Percentiles rank a stretch among this genome's conserved stretches.
Evolutionary conservation across 2,329 filamentous ascomycete genomes (phyloP).

Genomic region (Zopfia rhizophila): DNA sequence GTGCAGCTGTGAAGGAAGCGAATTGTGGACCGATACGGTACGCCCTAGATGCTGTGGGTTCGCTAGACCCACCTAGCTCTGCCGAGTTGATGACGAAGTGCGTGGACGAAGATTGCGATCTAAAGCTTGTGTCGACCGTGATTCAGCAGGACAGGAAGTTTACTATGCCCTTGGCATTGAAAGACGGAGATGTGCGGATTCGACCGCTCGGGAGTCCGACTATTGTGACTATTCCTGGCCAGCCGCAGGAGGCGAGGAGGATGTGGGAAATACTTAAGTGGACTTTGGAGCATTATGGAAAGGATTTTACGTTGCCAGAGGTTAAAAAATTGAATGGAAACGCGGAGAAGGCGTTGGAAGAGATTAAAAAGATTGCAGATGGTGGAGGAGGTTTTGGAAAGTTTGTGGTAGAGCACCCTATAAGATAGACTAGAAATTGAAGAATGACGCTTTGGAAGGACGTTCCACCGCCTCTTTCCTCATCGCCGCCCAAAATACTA

Average conservation of each 20-base stretch:
- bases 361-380: constrained; percentile 3
- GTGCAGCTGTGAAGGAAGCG: constrained; percentile 10
- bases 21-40: too few species aligned
- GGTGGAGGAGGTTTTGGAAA: constrained; percentile 6
- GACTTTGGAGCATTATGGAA: constrained; percentile 15
- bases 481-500: too few species aligned
- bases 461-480: too few species aligned
- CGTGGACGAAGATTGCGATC: neutral
- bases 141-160: constrained; percentile 3
- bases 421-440: too few species aligned
- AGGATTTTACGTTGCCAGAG: neutral
- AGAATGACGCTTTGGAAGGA: too few species aligned
- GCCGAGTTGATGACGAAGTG: neutral
- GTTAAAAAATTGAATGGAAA: constrained; percentile 8
- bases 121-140: constrained; percentile 7
- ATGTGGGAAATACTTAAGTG: constrained; percentile 8
- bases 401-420: constrained; percentile 9
- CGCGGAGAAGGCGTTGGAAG: constrained; percentile 11
- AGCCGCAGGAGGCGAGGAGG: constrained; percentile 1
- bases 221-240: constrained; percentile 1
- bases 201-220: too few species aligned
- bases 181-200: too few species aligned
- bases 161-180: too few species aligned
- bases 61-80: neutral
- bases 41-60: constrained; percentile 11